Percentiles rank a stretch among this genome's conserved stretches.
Evolutionary conservation across 164 flowering plant genomes (phyloP).

Genomic region (Berberis vulgaris): DNA sequence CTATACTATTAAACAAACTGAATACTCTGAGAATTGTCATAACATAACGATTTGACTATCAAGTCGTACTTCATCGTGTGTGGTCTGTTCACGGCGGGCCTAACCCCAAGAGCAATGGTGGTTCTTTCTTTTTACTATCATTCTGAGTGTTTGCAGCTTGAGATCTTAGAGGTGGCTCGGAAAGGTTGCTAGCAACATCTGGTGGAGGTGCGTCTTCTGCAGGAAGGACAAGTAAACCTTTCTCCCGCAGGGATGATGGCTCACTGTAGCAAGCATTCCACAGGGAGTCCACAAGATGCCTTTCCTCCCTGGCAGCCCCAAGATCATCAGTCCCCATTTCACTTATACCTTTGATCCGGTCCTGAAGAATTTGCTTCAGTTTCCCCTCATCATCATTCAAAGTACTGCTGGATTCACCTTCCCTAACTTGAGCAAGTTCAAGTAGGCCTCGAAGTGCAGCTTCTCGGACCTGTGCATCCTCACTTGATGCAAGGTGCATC

Average conservation of each 20-base stretch:
- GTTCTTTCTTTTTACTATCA: conserved; percentile 34
- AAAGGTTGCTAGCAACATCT: conserved; percentile 70
- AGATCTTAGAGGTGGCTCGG: conserved; percentile 76
- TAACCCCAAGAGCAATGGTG: conserved; percentile 46
- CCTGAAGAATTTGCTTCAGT: conserved; percentile 63
- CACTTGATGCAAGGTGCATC: conserved; percentile 81
- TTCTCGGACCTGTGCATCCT: conserved; percentile 78
- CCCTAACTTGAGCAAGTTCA: conserved; percentile 48
- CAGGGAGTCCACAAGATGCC: conserved; percentile 77
- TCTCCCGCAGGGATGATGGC: conserved; percentile 72
- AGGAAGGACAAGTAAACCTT: conserved; percentile 70
- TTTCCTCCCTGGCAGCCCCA: conserved; percentile 79
- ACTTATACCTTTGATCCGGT: conserved; percentile 59
- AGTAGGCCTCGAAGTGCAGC: conserved; percentile 79
- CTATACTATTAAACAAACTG: too few species aligned
- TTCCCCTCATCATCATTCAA: conserved; percentile 41
- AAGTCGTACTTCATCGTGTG: too few species aligned
- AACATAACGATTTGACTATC: too few species aligned
- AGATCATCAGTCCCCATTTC: conserved; percentile 70
- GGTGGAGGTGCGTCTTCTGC: conserved; percentile 83
- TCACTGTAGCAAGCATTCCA: conserved; percentile 74
- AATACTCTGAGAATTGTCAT: too few species aligned
- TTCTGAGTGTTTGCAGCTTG: conserved; percentile 35
- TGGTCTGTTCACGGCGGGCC: conserved; percentile 21
- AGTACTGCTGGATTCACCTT: conserved; percentile 12